Percentiles rank a stretch among this genome's conserved stretches.
Conservation (phyloP, 106 monocot species). For the Platanthera zijinensis region DNA sequence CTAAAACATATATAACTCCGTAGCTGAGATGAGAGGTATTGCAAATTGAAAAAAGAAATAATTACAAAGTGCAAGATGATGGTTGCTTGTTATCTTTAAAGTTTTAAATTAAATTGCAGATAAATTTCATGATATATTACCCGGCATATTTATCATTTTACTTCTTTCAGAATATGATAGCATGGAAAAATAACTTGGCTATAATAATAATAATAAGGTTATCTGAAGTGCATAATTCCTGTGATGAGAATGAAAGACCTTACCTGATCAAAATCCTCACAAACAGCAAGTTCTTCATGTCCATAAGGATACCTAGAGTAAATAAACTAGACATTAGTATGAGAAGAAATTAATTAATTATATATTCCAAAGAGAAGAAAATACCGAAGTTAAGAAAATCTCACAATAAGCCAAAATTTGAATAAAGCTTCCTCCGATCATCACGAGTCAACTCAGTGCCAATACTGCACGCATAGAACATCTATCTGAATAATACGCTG, state of each 20-base stretch:
- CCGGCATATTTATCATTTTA: not conserved
- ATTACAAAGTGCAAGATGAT: not conserved
- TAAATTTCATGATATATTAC: not conserved
- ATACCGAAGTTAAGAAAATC: slow-evolving; percentile 6
- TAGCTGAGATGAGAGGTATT: not conserved
- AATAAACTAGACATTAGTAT: not conserved
- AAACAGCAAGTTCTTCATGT: slow-evolving; percentile 89
- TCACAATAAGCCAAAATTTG: slow-evolving; percentile 90
- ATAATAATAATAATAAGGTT: not conserved
- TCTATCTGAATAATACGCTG: not conserved
- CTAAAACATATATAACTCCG: too few species aligned
- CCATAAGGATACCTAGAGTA: slow-evolving; percentile 80
- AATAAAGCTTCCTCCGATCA: slow-evolving; percentile 92
- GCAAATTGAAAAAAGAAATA: not conserved
- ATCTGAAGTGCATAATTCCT: not conserved
- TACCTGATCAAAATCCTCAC: slow-evolving; percentile 96
- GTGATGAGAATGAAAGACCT: not conserved
- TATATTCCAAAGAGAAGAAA: not conserved
- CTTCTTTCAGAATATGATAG: not conserved
- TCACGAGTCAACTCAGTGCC: slow-evolving; percentile 96
- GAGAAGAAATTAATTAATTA: not conserved
- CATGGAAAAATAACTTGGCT: not conserved
- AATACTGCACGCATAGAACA: slow-evolving; percentile 53
- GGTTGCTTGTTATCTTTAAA: not conserved
- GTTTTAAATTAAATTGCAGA: not conserved